A percentile compares a stretch with the other conserved stretches of the same genome.
Evolutionary conservation across 129 eudicot species (phyloP).

Genomic region (Smallanthus sonchifolius): DNA sequence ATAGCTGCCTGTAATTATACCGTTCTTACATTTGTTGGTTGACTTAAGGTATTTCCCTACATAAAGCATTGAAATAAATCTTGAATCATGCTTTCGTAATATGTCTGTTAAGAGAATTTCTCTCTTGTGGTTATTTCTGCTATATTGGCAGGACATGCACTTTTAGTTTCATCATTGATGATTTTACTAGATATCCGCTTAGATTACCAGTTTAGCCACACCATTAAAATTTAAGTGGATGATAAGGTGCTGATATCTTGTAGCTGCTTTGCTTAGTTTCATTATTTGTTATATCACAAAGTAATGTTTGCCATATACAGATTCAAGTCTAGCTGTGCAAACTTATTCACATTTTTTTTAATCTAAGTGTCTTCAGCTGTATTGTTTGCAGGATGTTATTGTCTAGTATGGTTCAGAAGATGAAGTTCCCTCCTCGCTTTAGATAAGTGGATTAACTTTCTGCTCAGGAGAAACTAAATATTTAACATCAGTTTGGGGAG

Average conservation of each 20-base stretch:
- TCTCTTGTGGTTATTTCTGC: conserved; percentile 5
- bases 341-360: not conserved
- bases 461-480: conserved; percentile 13
- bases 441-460: conserved; percentile 18
- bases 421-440: conserved; percentile 16
- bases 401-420: conserved; percentile 12
- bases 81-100: not conserved
- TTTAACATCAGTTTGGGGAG: conserved; percentile 25
- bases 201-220: not conserved
- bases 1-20: not conserved
- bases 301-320: not conserved
- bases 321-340: not conserved
- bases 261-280: conserved; percentile 1
- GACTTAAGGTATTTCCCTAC: conserved; percentile 10
- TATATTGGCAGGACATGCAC: not conserved
- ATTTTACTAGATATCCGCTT: not conserved
- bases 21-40: conserved; percentile 8
- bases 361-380: not conserved
- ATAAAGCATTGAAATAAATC: not conserved
- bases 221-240: not conserved
- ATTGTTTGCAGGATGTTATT: conserved; percentile 19
- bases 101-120: not conserved
- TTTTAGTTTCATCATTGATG: not conserved
- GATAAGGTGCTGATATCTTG: conserved; percentile 6
- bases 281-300: conserved; percentile 5